These are phyloP conservation scores for Aspergillus nidulans DNA, from an alignment of 495 filamentous ascomycete genomes.

Conservation along the genomic window DNA sequence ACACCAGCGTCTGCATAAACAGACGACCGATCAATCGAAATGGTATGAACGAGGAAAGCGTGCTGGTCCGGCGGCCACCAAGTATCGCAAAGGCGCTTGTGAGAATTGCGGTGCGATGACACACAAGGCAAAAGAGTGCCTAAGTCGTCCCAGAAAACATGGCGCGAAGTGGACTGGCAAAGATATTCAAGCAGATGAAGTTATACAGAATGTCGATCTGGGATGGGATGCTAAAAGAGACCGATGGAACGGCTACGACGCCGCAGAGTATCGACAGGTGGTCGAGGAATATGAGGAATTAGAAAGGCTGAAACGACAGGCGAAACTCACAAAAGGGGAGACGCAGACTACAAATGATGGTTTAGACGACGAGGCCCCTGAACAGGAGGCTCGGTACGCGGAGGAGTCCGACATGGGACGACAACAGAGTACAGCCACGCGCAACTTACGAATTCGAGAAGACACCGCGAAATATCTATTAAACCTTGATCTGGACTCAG, in stretches of 20 bases:
- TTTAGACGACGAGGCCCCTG: conserved; percentile 47
- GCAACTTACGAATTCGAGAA: conserved; percentile 87
- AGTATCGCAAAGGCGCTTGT: conserved; percentile 95
- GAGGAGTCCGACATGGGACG: conserved; percentile 97
- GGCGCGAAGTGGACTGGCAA: conserved; percentile 91
- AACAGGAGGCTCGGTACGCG: conserved; percentile 75
- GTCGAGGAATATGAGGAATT: conserved; percentile 84
- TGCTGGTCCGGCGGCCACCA: conserved; percentile 78
- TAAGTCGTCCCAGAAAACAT: conserved; percentile 81
- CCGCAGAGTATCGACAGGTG: conserved; percentile 76
- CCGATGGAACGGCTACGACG: conserved; percentile 94
- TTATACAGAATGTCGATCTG: conserved; percentile 75
- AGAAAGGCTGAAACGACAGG: conserved; percentile 69
- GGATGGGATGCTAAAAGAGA: conserved; percentile 99
- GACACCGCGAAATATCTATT: conserved; percentile 98
- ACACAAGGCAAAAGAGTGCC: conserved; percentile 90
- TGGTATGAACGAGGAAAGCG: conserved; percentile 89
- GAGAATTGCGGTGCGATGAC: conserved; percentile 97
- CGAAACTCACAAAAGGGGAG: conserved; percentile 37
- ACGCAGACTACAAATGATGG: conserved; percentile 48
- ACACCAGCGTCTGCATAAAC: conserved; percentile 86
- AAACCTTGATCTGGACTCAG: conserved; percentile 91
- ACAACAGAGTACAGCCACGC: conserved; percentile 82
- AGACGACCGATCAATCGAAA: conserved; percentile 60
- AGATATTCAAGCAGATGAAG: conserved; percentile 89